These are phyloP conservation scores for Alternaria sp. DNA, from an alignment of 2,329 filamentous ascomycete species.

Conservation along the genomic window DNA sequence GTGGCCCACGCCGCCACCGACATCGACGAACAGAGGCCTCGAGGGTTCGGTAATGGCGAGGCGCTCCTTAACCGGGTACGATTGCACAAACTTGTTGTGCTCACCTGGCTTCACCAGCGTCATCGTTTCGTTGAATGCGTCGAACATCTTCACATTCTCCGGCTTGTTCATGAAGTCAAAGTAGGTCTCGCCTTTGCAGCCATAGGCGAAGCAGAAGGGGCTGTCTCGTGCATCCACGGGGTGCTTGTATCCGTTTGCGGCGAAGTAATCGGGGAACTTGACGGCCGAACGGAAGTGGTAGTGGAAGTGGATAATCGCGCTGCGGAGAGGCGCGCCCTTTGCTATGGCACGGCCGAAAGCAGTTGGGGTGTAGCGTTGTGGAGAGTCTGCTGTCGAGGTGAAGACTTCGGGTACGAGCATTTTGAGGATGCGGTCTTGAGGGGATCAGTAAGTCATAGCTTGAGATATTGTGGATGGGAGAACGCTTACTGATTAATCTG, in stretches of 20 bases:
- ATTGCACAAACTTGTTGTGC: slow-evolving; percentile 12
- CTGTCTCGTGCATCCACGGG: slow-evolving; percentile 34
- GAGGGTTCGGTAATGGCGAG: slow-evolving; percentile 8
- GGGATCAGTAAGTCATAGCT: neutral
- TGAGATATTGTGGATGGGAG: rapidly evolving
- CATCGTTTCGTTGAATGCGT: slow-evolving; percentile 41
- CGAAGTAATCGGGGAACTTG: slow-evolving; percentile 30
- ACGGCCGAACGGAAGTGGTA: slow-evolving; percentile 19
- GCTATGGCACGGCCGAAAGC: neutral
- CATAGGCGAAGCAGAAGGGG: slow-evolving; percentile 31
- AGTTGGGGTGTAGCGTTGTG: neutral
- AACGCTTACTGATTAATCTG: neutral
- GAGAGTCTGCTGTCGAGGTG: neutral
- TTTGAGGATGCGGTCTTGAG: neutral
- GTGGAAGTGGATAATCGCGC: slow-evolving; percentile 11
- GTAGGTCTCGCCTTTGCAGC: slow-evolving; percentile 21
- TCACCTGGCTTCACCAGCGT: slow-evolving; percentile 7
- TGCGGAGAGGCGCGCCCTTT: neutral
- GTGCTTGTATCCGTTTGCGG: slow-evolving; percentile 33
- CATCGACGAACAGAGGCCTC: slow-evolving; percentile 21
- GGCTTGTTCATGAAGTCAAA: slow-evolving; percentile 33
- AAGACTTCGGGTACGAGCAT: neutral
- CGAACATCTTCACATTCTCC: slow-evolving; percentile 18
- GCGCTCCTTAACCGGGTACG: slow-evolving; percentile 21
- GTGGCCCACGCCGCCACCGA: slow-evolving; percentile 13